These are phyloP conservation scores for Tetracladium maxilliforme DNA, from an alignment of 2,329 filamentous ascomycete species.

Conservation along the genomic window DNA sequence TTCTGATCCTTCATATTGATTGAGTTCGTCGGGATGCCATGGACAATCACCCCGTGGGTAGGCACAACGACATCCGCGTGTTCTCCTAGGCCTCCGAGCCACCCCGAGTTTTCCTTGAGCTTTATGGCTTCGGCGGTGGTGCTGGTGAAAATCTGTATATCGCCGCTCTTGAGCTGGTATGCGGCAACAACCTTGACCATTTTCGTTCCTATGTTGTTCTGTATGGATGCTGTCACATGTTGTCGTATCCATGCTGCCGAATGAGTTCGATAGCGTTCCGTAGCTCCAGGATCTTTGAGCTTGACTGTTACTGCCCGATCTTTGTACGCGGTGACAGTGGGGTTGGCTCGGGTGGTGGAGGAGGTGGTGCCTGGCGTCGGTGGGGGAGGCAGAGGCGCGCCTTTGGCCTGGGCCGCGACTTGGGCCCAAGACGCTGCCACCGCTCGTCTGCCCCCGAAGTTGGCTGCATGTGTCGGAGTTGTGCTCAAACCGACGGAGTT, in stretches of 20 bases:
- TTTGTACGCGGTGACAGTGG: slow-evolving; percentile 9
- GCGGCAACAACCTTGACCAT: slow-evolving; percentile 8
- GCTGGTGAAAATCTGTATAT: slow-evolving; percentile 11
- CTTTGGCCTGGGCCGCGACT: slow-evolving; percentile 6
- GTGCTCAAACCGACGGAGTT: slow-evolving; percentile 8
- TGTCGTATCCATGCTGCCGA: slow-evolving; percentile 6
- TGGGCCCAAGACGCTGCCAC: slow-evolving; percentile 6
- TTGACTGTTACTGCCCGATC: slow-evolving; percentile 9
- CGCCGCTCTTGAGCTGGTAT: slow-evolving; percentile 10
- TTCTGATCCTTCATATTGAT: background rate
- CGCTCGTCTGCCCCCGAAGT: slow-evolving; percentile 6
- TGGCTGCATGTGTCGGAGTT: slow-evolving; percentile 4
- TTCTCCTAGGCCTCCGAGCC: background rate
- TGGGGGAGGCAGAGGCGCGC: slow-evolving; percentile 6
- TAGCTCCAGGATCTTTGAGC: slow-evolving; percentile 8
- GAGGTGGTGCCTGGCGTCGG: slow-evolving; percentile 3
- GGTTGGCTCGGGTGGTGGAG: slow-evolving; percentile 6
- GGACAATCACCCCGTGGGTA: slow-evolving; percentile 1
- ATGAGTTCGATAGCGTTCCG: slow-evolving; percentile 5
- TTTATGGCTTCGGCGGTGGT: slow-evolving; percentile 7
- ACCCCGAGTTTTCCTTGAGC: slow-evolving; percentile 4
- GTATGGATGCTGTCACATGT: slow-evolving; percentile 8
- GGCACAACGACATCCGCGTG: background rate
- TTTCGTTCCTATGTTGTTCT: slow-evolving; percentile 7
- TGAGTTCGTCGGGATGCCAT: background rate